Base-by-base conservation (phyloP, 140 eudicot species). In the Stevia rebaudiana region DNA sequence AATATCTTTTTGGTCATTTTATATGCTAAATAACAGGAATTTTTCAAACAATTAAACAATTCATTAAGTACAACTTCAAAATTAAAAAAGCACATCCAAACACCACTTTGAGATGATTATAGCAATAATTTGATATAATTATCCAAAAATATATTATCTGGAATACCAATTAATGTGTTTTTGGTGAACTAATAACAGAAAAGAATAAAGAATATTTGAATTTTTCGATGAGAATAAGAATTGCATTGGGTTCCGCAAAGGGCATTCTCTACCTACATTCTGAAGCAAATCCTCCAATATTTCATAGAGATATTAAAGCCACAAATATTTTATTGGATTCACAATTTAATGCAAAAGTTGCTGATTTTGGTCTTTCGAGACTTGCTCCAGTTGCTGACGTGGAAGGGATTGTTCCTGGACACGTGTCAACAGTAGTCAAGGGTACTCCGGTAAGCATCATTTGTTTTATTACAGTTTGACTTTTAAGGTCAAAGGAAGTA, bases 261-360 rank as follows among this genome's bases (percentile, higher is more conserved):
- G 97, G 97, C 15, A 87, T 90, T 39, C 86, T 87, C 19, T 90
- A 90, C 80, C 84, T 84, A 18, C 97, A 90, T 59, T 59, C 95
- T 0, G 97, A 90, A 76, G 97, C 95, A 23, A 75, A 90, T 78
- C 97, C 97, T 23, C 97, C 97, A 10, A 87, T 90, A 84, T 84
- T 87, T 53, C 97, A 87, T 71, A 81, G 95, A n/a, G 95, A 90
- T 87, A 87, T 90, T 16, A 87, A 90, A 74, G 83, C 97, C 58
- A 90, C 79, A 57, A 90, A 90, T 67, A 90, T 90, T 64, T 76
- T 90, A 53, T 65, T 87, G 13, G 97, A 90, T 79, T 39, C 94
- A 0, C 81, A 61, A 18, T 69, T 80, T 28, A 73, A 53, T 9
- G 94, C 97, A 28, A 90, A 90, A 62, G 97, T 90, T 61, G 90